Percentiles rank a stretch among this genome's conserved stretches.
These are phyloP conservation scores for Neodidymelliopsis sp. DNA, from an alignment of 2,329 filamentous ascomycete genomes.

Conservation along the genomic window DNA sequence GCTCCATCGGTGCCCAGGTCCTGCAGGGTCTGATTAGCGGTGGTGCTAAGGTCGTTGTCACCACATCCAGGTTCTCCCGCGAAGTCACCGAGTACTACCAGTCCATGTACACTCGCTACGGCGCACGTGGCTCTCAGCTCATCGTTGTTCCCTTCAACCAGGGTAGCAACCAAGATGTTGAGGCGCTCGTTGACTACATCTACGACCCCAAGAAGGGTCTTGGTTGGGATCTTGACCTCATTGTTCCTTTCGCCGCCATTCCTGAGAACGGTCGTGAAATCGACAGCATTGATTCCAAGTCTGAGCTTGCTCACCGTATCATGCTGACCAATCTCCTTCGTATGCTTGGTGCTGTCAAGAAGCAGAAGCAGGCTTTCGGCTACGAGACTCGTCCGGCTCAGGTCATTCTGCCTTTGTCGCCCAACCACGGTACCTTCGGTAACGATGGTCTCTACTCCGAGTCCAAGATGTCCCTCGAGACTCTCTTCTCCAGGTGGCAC, in stretches of 20 bases:
- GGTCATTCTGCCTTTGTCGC: conserved; percentile 93
- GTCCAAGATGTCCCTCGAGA: conserved; percentile 96
- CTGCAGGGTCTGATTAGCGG: conserved; percentile 95
- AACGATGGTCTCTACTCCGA: conserved; percentile 98
- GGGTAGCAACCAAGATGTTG: conserved; percentile 96
- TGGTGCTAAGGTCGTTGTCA: conserved; percentile 95
- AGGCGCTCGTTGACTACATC: conserved; percentile 93
- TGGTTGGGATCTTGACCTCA: conserved; percentile 96
- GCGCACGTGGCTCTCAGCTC: conserved; percentile 91
- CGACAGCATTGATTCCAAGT: conserved; percentile 94
- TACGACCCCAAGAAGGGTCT: conserved; percentile 96
- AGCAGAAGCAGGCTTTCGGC: conserved; percentile 83
- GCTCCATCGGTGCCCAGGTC: conserved; percentile 96
- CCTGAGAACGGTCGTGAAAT: conserved; percentile 98
- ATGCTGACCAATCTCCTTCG: conserved; percentile 98
- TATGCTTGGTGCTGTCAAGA: conserved; percentile 88
- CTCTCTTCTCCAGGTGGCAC: conserved; percentile 97
- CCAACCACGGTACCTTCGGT: conserved; percentile 98
- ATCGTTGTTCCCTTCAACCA: conserved; percentile 99
- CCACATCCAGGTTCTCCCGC: conserved; percentile 93
- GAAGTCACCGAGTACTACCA: conserved; percentile 99
- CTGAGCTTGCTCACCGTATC: conserved; percentile 96
- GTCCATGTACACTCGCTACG: conserved; percentile 95
- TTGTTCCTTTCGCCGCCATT: conserved; percentile 96
- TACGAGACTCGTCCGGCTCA: conserved; percentile 97